A percentile compares a stretch with the other conserved stretches of the same genome.
phyloP scores from a whole-genome alignment of 2,329 filamentous ascomycete genomes.

The Alternaria consortialis region DNA sequence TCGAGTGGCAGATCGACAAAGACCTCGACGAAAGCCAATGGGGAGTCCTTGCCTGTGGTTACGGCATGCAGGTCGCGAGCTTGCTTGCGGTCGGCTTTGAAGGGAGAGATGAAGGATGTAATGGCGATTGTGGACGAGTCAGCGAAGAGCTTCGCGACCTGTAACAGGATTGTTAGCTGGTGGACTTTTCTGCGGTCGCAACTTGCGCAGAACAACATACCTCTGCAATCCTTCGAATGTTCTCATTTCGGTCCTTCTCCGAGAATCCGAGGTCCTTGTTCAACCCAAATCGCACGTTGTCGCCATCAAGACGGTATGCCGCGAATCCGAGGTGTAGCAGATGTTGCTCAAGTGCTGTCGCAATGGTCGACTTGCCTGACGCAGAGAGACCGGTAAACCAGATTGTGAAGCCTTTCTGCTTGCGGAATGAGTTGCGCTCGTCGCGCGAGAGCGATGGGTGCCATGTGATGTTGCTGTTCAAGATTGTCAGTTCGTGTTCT shows the following conservation, averaged over 20 bases:
- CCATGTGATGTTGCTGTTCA: slow-evolving; percentile 85
- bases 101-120: slow-evolving; percentile 97
- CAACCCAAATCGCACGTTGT: slow-evolving; percentile 97
- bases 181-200: not conserved
- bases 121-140: slow-evolving; percentile 87
- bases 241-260: slow-evolving; percentile 93
- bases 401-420: slow-evolving; percentile 90
- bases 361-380: slow-evolving; percentile 96
- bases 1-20: slow-evolving; percentile 91
- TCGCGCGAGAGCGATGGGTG: slow-evolving; percentile 80
- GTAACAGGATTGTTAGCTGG: not conserved
- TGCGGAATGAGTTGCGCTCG: slow-evolving; percentile 77
- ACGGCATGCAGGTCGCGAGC: slow-evolving; percentile 82
- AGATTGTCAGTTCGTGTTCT: slow-evolving; percentile 19
- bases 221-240: slow-evolving; percentile 95
- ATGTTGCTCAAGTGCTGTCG: slow-evolving; percentile 95
- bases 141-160: slow-evolving; percentile 95
- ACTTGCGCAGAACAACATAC: slow-evolving; percentile 35
- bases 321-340: slow-evolving; percentile 83
- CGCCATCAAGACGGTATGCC: slow-evolving; percentile 94
- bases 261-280: slow-evolving; percentile 98
- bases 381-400: slow-evolving; percentile 98
- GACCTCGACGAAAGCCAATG: slow-evolving; percentile 91
- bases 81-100: slow-evolving; percentile 82
- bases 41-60: slow-evolving; percentile 62